Evolutionary conservation across 2,329 filamentous ascomycete species (phyloP).

Genomic region (Thermothelomyces thermophilus): DNA sequence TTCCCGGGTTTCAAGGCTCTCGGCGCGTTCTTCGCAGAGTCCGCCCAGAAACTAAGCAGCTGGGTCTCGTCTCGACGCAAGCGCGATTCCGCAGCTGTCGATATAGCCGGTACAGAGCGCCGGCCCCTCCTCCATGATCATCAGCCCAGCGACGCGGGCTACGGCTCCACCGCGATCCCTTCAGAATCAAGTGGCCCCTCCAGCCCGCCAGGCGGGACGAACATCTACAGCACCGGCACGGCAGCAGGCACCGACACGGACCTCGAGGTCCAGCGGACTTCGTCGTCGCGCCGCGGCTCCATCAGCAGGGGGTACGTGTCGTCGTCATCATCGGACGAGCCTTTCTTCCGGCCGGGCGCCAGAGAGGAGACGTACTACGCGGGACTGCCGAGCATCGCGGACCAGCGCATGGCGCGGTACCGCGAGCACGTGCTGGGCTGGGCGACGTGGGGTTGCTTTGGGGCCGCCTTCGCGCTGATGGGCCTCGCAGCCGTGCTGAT

Average conservation of each 20-base stretch:
- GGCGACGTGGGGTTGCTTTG: slow-evolving; percentile 48
- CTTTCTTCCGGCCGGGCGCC: slow-evolving; percentile 47
- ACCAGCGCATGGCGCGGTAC: slow-evolving; percentile 44
- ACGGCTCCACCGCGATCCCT: no score
- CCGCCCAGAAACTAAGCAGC: slow-evolving; percentile 44
- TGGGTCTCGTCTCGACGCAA: slow-evolving; percentile 38
- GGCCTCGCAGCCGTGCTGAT: slow-evolving; percentile 59
- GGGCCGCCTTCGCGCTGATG: slow-evolving; percentile 56
- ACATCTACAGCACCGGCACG: neutral
- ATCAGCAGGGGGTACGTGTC: slow-evolving; percentile 26
- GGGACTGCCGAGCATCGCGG: slow-evolving; percentile 41
- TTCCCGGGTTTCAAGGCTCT: slow-evolving; percentile 61
- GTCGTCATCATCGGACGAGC: slow-evolving; percentile 33
- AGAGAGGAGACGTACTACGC: slow-evolving; percentile 49
- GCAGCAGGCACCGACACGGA: slow-evolving; percentile 33
- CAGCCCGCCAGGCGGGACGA: slow-evolving; percentile 27
- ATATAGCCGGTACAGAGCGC: slow-evolving; percentile 21
- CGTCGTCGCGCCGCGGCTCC: neutral
- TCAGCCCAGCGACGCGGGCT: no score
- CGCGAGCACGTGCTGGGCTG: slow-evolving; percentile 51
- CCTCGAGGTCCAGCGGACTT: slow-evolving; percentile 36
- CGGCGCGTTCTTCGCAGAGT: slow-evolving; percentile 43
- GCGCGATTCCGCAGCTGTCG: slow-evolving; percentile 2
- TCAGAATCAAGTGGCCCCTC: no score
- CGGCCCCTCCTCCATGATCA: slow-evolving; percentile 26